Conservation (phyloP, 2,329 filamentous ascomycete species). For the Trichoderma atrobrunneum region DNA sequence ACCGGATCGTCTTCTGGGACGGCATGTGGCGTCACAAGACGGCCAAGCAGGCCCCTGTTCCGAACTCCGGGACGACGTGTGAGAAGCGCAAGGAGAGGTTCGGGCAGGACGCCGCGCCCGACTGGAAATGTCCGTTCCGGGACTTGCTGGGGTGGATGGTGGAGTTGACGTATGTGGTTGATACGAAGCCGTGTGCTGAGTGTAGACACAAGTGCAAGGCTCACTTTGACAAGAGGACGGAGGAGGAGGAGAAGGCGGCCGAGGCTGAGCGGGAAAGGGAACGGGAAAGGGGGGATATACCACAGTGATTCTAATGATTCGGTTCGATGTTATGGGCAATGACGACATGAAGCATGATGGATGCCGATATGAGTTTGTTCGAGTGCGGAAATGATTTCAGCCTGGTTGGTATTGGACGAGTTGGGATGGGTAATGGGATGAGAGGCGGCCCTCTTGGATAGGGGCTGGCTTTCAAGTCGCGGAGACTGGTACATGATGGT, state of each 20-base stretch:
- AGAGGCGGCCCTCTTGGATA: neutral
- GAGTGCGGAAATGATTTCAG: neutral
- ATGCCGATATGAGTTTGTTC: neutral
- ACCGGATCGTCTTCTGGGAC: conserved; percentile 9
- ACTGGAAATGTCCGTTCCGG: conserved; percentile 7
- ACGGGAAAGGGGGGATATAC: neutral
- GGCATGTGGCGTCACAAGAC: conserved; percentile 11
- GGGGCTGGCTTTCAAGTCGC: neutral
- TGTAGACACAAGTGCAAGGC: conserved; percentile 6
- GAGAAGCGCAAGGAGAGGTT: conserved; percentile 2
- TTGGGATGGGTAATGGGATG: neutral
- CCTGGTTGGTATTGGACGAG: neutral
- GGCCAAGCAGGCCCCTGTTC: conserved; percentile 7
- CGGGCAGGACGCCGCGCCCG: conserved; percentile 1
- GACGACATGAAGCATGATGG: neutral
- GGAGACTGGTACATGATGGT: neutral
- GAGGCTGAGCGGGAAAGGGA: neutral
- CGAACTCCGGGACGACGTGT: conserved; percentile 7
- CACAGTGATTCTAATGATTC: neutral
- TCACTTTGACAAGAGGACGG: conserved; percentile 4
- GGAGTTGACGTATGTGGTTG: conserved; percentile 9
- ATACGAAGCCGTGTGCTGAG: conserved; percentile 2
- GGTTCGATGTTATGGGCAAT: neutral
- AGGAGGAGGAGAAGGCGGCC: neutral
- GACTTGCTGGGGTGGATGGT: conserved; percentile 1